These are phyloP conservation scores for Gnetum montanum DNA, from an alignment of 75 land plant species.

Conservation along the genomic window DNA sequence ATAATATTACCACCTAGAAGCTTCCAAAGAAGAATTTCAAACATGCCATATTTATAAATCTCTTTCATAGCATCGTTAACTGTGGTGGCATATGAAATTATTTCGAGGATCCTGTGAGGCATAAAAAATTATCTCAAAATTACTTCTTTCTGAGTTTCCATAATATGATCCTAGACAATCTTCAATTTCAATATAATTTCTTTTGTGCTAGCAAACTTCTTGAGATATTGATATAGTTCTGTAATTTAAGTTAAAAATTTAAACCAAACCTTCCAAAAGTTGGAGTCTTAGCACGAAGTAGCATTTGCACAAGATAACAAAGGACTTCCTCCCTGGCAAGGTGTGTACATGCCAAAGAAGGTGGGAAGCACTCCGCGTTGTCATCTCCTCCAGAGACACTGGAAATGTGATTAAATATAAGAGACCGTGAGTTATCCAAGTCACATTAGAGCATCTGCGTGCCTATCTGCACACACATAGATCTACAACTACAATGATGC, in stretches of 20 bases:
- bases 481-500: no score
- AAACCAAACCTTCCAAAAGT: slow-evolving; percentile 41
- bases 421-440: no score
- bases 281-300: slow-evolving; percentile 43
- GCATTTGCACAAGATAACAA: slow-evolving; percentile 43
- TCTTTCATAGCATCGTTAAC: slow-evolving; percentile 29
- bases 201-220: no score
- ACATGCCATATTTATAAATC: slow-evolving; percentile 42
- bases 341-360: slow-evolving; percentile 24
- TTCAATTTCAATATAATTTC: no score
- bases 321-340: slow-evolving; percentile 41
- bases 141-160: no score
- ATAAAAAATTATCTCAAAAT: no score
- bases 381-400: slow-evolving; percentile 36
- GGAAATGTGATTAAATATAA: slow-evolving; percentile 1
- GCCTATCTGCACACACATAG: no score
- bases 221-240: no score
- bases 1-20: slow-evolving; percentile 38
- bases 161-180: no score
- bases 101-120: slow-evolving; percentile 34
- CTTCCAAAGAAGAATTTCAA: slow-evolving; percentile 50
- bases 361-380: slow-evolving; percentile 27
- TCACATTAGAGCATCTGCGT: no score
- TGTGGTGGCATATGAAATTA: slow-evolving; percentile 17
- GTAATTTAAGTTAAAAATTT: no score